phyloP scores from a whole-genome alignment of 1,284 basidiomycete genomes.

The Trametes hirsuta region DNA sequence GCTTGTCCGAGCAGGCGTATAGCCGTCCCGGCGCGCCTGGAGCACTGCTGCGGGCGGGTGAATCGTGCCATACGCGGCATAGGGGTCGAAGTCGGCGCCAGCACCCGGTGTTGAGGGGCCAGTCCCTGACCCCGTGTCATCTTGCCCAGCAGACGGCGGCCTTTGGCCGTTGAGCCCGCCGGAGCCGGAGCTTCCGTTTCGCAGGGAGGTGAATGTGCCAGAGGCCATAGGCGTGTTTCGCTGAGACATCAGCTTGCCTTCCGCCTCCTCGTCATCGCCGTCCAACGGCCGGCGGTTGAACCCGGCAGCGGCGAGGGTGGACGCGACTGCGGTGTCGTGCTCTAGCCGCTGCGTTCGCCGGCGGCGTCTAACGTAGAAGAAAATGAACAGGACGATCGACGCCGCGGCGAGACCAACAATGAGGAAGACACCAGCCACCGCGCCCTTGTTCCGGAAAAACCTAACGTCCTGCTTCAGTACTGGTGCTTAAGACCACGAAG shows the following conservation, averaged over 20 bases:
- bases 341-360: conserved; percentile 61
- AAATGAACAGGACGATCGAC: conserved; percentile 68
- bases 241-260: conserved; percentile 28
- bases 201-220: conserved; percentile 25
- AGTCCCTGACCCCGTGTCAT: conserved; percentile 16
- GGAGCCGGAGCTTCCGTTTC: conserved; percentile 22
- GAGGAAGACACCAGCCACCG: conserved; percentile 77
- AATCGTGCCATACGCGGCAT: conserved; percentile 47
- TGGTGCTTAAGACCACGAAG: not conserved
- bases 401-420: conserved; percentile 74
- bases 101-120: conserved; percentile 15
- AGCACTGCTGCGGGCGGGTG: conserved; percentile 34
- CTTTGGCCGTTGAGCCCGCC: conserved; percentile 29
- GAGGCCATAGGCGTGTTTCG: conserved; percentile 27
- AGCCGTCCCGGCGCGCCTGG: conserved; percentile 40
- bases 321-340: conserved; percentile 67
- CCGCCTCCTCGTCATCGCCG: conserved; percentile 58
- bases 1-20: conserved; percentile 47
- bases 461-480: conserved; percentile 38
- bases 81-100: conserved; percentile 52
- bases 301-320: conserved; percentile 69
- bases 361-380: conserved; percentile 70
- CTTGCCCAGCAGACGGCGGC: conserved; percentile 34
- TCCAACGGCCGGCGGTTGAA: conserved; percentile 67
- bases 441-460: conserved; percentile 76